Evolutionary conservation across 2,329 filamentous ascomycete genomes (phyloP), one percentile per base, ranked within the genome.

Genomic region (Curvularia hawaiiensis): DNA sequence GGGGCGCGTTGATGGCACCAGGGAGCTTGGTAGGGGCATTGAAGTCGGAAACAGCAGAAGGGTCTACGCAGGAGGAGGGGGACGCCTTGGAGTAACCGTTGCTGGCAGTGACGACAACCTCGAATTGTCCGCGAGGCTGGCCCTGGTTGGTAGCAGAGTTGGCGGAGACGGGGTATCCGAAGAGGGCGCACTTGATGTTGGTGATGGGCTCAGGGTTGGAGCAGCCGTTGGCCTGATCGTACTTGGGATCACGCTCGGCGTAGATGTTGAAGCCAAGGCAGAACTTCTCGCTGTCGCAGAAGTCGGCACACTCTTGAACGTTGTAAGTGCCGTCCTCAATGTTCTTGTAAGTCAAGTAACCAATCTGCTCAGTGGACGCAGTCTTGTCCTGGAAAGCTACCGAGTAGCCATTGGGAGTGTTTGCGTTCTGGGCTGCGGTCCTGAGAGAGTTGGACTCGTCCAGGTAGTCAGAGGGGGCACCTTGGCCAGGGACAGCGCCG

Each of bases 191-290:
- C 57, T 70, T 69, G 58, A 69, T 46, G 58, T 71, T 71, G 46
- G 69, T 70, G 40, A 61, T 49, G 22, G 69, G 59, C 1, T 5
- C 5, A 12, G 69, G 68, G 58, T 67, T 61, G 7, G 57, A 41
- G 57, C 68, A 72, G 18, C 16, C 52, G 8, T 43, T 24, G 26
- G 47, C 56, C 22, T 67, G 62, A 9, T 65, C 54, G 49, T 41
- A 24, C 28, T 35, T 58, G n/a, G 68, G 67, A 49, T 71, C 67
- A 45, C 69, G 69, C 60, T 72, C 68, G 44, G 55, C 67, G 59
- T 55, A 72, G 57, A 71, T 65, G 61, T 71, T 72, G 67, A 72
- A 71, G 40, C 66, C 69, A 28, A 61, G 50, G 49, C 69, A 72
- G 54, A 54, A 68, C 50, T 64, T 61, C 52, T 68, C 65, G 39